These are phyloP conservation scores for Sporodiniella umbellata DNA, from an alignment of 371 early-diverging fungal genomes.

Conservation along the genomic window DNA sequence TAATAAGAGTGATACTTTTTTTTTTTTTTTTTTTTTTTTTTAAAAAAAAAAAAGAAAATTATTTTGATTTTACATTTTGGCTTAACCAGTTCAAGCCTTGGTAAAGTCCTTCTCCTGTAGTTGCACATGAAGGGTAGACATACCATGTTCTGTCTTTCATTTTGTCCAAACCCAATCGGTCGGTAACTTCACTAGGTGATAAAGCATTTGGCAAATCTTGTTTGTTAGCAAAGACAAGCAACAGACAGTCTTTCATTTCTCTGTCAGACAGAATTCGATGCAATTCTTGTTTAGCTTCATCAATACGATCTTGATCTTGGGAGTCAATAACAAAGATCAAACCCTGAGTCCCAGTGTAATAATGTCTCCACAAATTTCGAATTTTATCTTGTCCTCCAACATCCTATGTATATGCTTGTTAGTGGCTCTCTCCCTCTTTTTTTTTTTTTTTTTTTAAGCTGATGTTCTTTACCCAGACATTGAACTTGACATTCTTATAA, in stretches of 20 bases:
- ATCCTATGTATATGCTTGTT: constrained; percentile 50
- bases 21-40: too few relatives aligned
- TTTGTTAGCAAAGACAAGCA: constrained; percentile 87
- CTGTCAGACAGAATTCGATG: constrained; percentile 78
- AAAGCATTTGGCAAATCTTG: constrained; percentile 82
- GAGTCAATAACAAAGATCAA: constrained; percentile 88
- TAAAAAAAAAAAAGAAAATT: too few relatives aligned
- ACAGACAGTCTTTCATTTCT: constrained; percentile 80
- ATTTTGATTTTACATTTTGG: constrained; percentile 68
- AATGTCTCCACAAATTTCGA: constrained; percentile 87
- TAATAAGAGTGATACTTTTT: too few relatives aligned
- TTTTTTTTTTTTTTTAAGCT: too few relatives aligned
- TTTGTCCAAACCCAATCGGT: constrained; percentile 70
- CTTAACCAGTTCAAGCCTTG: constrained; percentile 89
- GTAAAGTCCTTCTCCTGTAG: constrained; percentile 84
- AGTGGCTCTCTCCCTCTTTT: background rate
- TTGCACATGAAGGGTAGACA: constrained; percentile 84
- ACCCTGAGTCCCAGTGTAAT: constrained; percentile 85
- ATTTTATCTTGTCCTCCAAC: constrained; percentile 92
- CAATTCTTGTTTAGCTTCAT: constrained; percentile 81
- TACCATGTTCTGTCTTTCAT: constrained; percentile 83
- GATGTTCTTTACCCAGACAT: constrained; percentile 77
- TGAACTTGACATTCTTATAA: constrained; percentile 89
- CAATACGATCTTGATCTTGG: constrained; percentile 78
- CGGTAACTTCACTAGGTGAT: constrained; percentile 80